Evolutionary conservation across 2,329 filamentous ascomycete genomes (phyloP).

Genomic region (Fusarium anguioides): DNA sequence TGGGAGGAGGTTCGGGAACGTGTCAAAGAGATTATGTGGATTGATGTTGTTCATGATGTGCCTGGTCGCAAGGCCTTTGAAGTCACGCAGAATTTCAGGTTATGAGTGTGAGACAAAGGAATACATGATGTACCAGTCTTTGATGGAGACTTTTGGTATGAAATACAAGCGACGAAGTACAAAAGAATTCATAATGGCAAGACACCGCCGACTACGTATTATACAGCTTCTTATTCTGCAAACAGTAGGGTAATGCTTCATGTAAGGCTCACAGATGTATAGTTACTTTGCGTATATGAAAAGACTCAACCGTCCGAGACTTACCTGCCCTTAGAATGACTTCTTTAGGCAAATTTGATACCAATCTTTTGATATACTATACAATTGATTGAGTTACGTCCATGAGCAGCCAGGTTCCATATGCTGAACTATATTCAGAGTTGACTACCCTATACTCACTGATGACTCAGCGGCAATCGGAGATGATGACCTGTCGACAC

Average conservation of each 20-base stretch:
- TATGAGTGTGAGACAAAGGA: background rate
- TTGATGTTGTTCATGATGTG: conserved; percentile 41
- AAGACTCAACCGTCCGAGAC: too few relatives aligned
- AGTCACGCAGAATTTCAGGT: background rate
- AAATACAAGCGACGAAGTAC: background rate
- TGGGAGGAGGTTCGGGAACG: conserved; percentile 42
- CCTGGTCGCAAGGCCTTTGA: conserved; percentile 24
- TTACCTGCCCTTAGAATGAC: fast-evolving
- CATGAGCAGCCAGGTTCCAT: background rate
- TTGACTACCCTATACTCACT: conserved; percentile 11
- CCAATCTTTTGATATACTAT: too few relatives aligned
- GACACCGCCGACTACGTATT: fast-evolving
- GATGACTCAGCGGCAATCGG: background rate
- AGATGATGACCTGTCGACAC: background rate
- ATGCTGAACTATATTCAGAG: background rate
- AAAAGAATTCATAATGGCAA: background rate
- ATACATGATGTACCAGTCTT: fast-evolving
- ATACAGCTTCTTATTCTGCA: background rate
- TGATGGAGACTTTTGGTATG: background rate
- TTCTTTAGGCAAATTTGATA: background rate
- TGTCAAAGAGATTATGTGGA: conserved; percentile 43
- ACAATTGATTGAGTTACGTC: background rate
- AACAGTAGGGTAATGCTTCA: background rate
- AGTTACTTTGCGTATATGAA: too few relatives aligned
- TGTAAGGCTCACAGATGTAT: background rate